A percentile compares a stretch with the other conserved stretches of the same genome.
These are phyloP conservation scores for Lodderomyces jiufengensis DNA, from an alignment of 1,139 yeast genomes.

Conservation along the genomic window DNA sequence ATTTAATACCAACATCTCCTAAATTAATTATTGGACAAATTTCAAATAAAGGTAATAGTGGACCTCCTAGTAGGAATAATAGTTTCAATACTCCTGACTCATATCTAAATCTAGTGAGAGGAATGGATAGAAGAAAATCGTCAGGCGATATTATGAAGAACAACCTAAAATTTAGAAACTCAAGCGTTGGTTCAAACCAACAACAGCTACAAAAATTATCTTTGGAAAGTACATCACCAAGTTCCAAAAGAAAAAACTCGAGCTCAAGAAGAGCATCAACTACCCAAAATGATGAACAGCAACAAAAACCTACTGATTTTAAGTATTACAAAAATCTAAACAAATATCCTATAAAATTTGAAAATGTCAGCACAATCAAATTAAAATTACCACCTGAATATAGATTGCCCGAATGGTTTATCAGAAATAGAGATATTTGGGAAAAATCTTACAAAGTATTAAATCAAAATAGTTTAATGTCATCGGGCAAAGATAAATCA, in stretches of 20 bases:
- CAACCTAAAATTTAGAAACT: constrained; percentile 25
- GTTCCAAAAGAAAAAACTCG: constrained; percentile 5
- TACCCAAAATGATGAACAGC: background rate
- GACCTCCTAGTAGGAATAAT: constrained; percentile 20
- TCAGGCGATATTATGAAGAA: constrained; percentile 27
- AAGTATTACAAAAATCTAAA: constrained; percentile 37
- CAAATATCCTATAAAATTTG: constrained; percentile 28
- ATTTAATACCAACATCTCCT: constrained; percentile 21
- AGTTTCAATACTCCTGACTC: constrained; percentile 24
- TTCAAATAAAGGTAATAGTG: constrained; percentile 1
- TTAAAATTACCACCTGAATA: constrained; percentile 59
- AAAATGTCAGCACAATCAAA: constrained; percentile 37
- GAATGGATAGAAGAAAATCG: constrained; percentile 26
- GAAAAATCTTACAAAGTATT: constrained; percentile 27
- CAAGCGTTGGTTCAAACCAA: background rate
- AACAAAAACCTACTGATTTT: constrained; percentile 25
- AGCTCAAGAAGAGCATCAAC: background rate
- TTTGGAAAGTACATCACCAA: constrained; percentile 9
- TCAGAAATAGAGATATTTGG: constrained; percentile 61
- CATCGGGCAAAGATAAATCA: too few species aligned
- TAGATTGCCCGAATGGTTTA: constrained; percentile 71
- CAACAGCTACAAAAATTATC: constrained; percentile 3
- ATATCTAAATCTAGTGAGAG: constrained; percentile 19
- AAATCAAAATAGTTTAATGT: constrained; percentile 9
- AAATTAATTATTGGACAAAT: constrained; percentile 6